Evolutionary conservation across 1,139 yeast species (phyloP).

Genomic region (Lodderomyces beijingensis): DNA sequence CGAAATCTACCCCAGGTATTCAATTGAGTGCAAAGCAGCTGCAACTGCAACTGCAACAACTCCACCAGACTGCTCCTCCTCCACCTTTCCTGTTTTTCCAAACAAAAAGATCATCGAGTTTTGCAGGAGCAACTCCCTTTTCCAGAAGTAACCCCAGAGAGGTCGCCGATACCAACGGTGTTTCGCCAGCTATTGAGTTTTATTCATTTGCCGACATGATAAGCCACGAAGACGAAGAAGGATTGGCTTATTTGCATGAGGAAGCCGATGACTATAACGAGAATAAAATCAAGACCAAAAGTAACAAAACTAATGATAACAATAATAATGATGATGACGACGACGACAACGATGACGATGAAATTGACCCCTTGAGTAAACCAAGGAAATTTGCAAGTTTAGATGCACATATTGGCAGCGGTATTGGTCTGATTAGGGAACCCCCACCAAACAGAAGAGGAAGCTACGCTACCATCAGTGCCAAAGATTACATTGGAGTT

Average conservation of each 20-base stretch:
- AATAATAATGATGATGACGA: background rate
- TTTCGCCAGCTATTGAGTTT: conserved; percentile 19
- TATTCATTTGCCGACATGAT: conserved; percentile 32
- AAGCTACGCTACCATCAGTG: conserved; percentile 15
- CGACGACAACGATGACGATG: conserved; percentile 4
- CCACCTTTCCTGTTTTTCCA: conserved; percentile 2
- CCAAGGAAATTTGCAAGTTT: conserved; percentile 1
- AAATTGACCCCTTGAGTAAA: conserved; percentile 1
- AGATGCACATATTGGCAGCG: conserved; percentile 3
- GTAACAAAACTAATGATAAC: background rate
- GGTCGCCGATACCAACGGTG: background rate
- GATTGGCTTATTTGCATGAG: background rate
- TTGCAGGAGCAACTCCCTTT: conserved; percentile 12
- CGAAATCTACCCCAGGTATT: conserved; percentile 1
- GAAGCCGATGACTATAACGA: conserved; percentile 4
- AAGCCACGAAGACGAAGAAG: conserved; percentile 11
- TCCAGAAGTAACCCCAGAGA: conserved; percentile 1
- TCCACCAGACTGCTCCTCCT: background rate
- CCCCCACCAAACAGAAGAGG: conserved; percentile 10
- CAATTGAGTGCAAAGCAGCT: background rate
- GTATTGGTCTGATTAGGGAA: background rate
- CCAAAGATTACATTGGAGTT: conserved; percentile 15
- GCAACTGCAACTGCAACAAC: background rate
- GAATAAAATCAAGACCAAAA: background rate
- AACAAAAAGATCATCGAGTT: conserved; percentile 10